Conservation (phyloP, 2,329 filamentous ascomycete species). For the Xylariales sp. region DNA sequence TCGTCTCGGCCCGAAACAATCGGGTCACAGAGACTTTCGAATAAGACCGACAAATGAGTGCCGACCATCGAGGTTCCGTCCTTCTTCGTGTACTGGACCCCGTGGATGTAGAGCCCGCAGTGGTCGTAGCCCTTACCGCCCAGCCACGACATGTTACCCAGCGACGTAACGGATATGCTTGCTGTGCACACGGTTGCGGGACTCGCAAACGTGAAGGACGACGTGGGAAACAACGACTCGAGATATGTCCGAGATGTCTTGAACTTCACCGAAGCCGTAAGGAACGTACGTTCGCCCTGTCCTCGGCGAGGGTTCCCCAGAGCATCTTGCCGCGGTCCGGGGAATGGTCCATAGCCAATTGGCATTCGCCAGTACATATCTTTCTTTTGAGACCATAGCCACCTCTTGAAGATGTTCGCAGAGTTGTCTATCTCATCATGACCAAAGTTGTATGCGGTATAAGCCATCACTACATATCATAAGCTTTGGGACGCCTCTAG, state of each 20-base stretch:
- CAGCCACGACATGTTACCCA: conserved; percentile 54
- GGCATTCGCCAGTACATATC: conserved; percentile 40
- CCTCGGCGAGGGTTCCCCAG: conserved; percentile 16
- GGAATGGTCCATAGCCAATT: conserved; percentile 40
- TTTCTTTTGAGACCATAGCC: conserved; percentile 35
- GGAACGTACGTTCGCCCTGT: conserved; percentile 30
- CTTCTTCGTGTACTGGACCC: conserved; percentile 50
- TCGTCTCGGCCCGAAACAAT: conserved; percentile 58
- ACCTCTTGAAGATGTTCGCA: conserved; percentile 43
- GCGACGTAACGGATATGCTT: conserved; percentile 35
- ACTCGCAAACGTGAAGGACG: conserved; percentile 34
- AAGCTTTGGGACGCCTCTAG: neutral
- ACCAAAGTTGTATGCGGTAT: conserved; percentile 48
- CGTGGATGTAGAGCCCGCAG: conserved; percentile 58
- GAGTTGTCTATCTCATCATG: conserved; percentile 56
- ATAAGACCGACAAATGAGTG: conserved; percentile 51
- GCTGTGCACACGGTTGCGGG: conserved; percentile 40
- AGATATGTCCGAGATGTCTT: conserved; percentile 44
- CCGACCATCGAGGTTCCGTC: conserved; percentile 44
- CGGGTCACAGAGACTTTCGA: conserved; percentile 55
- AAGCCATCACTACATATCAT: conserved; percentile 30
- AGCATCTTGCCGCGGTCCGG: conserved; percentile 36
- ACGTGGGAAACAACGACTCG: conserved; percentile 41
- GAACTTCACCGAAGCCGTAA: conserved; percentile 43
- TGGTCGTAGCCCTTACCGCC: conserved; percentile 54